Evolutionary conservation across 2,329 filamentous ascomycete genomes (phyloP).

Genomic region (Chaetomiaceae sp.): DNA sequence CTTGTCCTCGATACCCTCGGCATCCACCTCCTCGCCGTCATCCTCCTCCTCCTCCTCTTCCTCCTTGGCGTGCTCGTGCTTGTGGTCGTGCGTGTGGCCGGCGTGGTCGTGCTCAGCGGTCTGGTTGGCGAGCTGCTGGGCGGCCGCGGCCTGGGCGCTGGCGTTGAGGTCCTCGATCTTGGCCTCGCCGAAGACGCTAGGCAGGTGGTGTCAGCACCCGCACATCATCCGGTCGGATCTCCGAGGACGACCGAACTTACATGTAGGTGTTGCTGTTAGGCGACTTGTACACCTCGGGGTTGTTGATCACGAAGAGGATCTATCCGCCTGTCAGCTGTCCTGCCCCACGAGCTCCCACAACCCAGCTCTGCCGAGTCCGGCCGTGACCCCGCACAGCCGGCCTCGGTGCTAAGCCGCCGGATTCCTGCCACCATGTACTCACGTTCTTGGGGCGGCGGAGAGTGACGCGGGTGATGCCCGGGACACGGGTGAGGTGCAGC

Average conservation of each 20-base stretch:
- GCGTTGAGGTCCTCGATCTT: slow-evolving; percentile 99
- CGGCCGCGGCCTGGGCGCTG: slow-evolving; percentile 90
- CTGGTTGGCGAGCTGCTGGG: slow-evolving; percentile 85
- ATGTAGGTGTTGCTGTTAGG: slow-evolving; percentile 99
- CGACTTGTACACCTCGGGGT: slow-evolving; percentile 99
- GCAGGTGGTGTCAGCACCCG: slow-evolving; percentile 1
- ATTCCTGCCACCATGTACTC: slow-evolving; percentile 55
- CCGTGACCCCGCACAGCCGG: slow-evolving; percentile 10
- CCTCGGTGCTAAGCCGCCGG: no score
- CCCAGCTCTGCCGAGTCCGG: neutral
- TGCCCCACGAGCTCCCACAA: neutral
- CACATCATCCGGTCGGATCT: neutral
- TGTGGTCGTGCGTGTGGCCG: slow-evolving; percentile 62
- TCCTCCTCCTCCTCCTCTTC: slow-evolving; percentile 82
- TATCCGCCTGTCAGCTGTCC: slow-evolving; percentile 35
- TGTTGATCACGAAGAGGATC: slow-evolving; percentile 99
- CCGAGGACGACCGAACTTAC: slow-evolving; percentile 52
- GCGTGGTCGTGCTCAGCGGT: slow-evolving; percentile 62
- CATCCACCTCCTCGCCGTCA: slow-evolving; percentile 92
- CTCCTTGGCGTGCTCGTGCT: slow-evolving; percentile 64
- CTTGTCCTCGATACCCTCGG: slow-evolving; percentile 92
- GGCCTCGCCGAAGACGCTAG: slow-evolving; percentile 96
- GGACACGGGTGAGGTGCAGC: slow-evolving; percentile 92
- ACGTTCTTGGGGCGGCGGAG: slow-evolving; percentile 98
- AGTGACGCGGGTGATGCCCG: slow-evolving; percentile 96